phyloP scores from a whole-genome alignment of 192 early-diverging fungal species.

The Entophlyctis luteolus region DNA sequence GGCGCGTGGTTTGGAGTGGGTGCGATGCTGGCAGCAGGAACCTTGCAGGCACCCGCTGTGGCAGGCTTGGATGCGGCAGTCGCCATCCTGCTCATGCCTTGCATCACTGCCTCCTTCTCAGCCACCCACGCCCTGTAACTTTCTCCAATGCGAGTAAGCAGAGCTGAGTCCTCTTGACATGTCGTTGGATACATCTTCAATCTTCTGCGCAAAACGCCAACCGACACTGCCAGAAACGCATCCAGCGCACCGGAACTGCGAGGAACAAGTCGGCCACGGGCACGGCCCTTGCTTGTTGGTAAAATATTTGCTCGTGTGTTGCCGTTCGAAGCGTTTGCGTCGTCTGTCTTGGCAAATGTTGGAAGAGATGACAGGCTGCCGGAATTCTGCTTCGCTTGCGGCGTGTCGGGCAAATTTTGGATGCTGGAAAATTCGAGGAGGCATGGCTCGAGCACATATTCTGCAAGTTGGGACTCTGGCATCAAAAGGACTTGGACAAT shows the following conservation, averaged over 20 bases:
- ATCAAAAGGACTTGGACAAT: constrained; percentile 22
- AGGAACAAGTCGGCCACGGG: not conserved
- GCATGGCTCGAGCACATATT: constrained; percentile 13
- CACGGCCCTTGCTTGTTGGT: not conserved
- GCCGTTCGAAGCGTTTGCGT: not conserved
- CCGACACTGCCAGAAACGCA: constrained; percentile 10
- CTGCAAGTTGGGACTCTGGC: constrained; percentile 10
- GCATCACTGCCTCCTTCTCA: not conserved
- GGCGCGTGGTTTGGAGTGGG: not conserved
- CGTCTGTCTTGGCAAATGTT: not conserved
- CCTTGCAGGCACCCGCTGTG: not conserved
- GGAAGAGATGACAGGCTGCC: not conserved
- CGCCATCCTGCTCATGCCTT: not conserved
- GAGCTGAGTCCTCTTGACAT: not conserved
- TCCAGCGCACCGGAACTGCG: constrained; percentile 1
- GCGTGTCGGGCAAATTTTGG: not conserved
- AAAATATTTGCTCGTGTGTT: constrained; percentile 12
- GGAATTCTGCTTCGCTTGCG: not conserved
- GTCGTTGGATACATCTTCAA: constrained; percentile 22
- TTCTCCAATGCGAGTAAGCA: not conserved
- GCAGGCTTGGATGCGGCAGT: not conserved
- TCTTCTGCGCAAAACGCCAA: not conserved
- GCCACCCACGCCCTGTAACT: not conserved
- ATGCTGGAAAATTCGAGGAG: constrained; percentile 13
- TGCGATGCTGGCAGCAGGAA: not conserved